Percentiles rank a stretch among this genome's conserved stretches.
These are phyloP conservation scores for Paspalum vaginatum DNA, from an alignment of 176 grass and related monocot species.

Conservation along the genomic window DNA sequence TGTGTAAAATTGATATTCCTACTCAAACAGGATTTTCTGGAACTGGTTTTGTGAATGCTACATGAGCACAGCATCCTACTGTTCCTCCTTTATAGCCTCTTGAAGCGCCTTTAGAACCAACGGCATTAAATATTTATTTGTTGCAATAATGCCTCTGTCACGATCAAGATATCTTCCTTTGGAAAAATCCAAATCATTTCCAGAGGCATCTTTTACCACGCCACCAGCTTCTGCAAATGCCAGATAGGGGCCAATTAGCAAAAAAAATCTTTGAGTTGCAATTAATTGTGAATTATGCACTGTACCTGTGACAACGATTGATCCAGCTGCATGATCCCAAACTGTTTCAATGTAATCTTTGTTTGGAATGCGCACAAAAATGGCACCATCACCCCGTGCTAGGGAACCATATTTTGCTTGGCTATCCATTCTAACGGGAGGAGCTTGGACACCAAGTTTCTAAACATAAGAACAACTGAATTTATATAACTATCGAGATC, in stretches of 20 bases:
- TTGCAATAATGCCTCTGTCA: constrained; percentile 29
- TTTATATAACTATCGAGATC: constrained; percentile 7
- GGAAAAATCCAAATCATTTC: constrained; percentile 91
- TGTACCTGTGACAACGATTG: constrained; percentile 85
- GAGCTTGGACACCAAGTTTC: constrained; percentile 93
- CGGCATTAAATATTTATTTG: constrained; percentile 30
- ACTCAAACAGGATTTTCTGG: background rate
- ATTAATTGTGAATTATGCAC: constrained; percentile 34
- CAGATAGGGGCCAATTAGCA: constrained; percentile 2
- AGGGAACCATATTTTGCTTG: constrained; percentile 96
- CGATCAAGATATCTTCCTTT: constrained; percentile 49
- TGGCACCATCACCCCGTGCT: constrained; percentile 82
- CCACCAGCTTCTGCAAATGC: constrained; percentile 84
- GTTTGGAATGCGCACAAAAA: constrained; percentile 81
- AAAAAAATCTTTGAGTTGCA: background rate
- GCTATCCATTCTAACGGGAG: constrained; percentile 95
- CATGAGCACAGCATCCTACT: background rate
- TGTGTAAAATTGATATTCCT: background rate
- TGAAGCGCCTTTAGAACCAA: constrained; percentile 12
- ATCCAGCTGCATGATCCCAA: constrained; percentile 98
- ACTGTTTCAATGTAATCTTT: constrained; percentile 83
- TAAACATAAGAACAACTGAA: constrained; percentile 40
- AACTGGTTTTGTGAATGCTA: background rate
- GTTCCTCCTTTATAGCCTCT: constrained; percentile 37
- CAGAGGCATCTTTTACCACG: constrained; percentile 80